Percentiles rank a stretch among this genome's conserved stretches.
phyloP scores from a whole-genome alignment of 1,139 yeast species.

The Saccharomycopsis hybrid region DNA sequence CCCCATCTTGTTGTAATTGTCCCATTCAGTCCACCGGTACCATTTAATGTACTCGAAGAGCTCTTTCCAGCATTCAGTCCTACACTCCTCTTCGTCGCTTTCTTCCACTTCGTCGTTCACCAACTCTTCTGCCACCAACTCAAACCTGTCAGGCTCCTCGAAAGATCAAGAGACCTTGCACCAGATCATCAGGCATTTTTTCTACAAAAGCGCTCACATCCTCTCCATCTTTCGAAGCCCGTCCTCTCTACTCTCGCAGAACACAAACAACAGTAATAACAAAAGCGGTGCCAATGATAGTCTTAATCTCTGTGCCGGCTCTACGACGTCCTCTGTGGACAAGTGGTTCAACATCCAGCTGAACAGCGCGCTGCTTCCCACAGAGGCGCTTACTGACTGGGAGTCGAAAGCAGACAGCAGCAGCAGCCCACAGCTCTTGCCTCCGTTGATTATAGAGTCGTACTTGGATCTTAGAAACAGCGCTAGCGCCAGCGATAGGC shows the following conservation, averaged over 20 bases:
- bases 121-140: not conserved
- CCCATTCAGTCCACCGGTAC: too few relatives aligned
- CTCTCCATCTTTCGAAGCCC: slow-evolving; percentile 3
- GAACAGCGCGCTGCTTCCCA: not conserved
- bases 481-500: slow-evolving; percentile 51
- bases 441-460: slow-evolving; percentile 83
- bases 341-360: slow-evolving; percentile 9
- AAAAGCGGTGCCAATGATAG: not conserved
- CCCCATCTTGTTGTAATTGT: not conserved
- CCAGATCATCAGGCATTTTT: slow-evolving; percentile 3
- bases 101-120: not conserved
- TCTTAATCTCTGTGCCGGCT: too few relatives aligned
- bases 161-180: slow-evolving; percentile 5
- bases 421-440: slow-evolving; percentile 30
- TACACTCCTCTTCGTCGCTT: not conserved
- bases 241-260: too few relatives aligned
- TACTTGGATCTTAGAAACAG: slow-evolving; percentile 60
- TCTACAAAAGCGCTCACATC: slow-evolving; percentile 10
- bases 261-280: not conserved
- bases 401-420: not conserved
- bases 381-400: slow-evolving; percentile 3
- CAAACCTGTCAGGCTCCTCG: not conserved
- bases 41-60: slow-evolving; percentile 7
- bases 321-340: not conserved
- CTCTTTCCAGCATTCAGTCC: slow-evolving; percentile 3